Evolutionary conservation across 106 monocot genomes (phyloP).

Genomic region (Dendrobium catenatum): DNA sequence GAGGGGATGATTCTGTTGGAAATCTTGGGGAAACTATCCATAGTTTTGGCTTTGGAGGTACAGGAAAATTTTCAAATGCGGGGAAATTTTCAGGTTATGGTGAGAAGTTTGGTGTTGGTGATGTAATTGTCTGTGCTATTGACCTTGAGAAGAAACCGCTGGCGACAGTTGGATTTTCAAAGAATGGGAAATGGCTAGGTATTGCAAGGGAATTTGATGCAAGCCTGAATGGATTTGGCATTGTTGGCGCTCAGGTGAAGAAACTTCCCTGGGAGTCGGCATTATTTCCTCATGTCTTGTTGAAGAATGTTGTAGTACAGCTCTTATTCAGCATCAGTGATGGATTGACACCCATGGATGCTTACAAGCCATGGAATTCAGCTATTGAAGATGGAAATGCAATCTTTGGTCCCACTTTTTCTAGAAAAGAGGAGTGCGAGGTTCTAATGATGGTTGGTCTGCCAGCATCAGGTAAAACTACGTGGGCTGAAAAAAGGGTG

Average conservation of each 20-base stretch:
- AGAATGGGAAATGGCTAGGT: conserved; percentile 59
- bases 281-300: conserved; percentile 60
- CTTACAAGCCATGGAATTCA: conserved; percentile 58
- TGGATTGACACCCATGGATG: conserved; percentile 42
- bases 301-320: conserved; percentile 72
- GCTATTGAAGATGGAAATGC: conserved; percentile 49
- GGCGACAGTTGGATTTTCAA: conserved; percentile 52
- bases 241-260: conserved; percentile 15
- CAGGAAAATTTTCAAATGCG: conserved; percentile 53
- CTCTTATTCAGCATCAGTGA: conserved; percentile 49
- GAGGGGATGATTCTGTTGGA: conserved; percentile 50
- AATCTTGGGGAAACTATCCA: conserved; percentile 50
- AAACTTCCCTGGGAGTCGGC: conserved; percentile 39
- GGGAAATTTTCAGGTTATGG: conserved; percentile 53
- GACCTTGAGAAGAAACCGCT: conserved; percentile 43
- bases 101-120: conserved; percentile 48
- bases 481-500: conserved; percentile 74
- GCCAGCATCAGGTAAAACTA: conserved; percentile 67
- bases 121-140: conserved; percentile 54
- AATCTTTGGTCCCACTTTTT: conserved; percentile 40
- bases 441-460: conserved; percentile 77
- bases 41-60: conserved; percentile 71
- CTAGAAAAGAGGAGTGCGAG: conserved; percentile 30
- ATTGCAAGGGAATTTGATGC: conserved; percentile 47
- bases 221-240: conserved; percentile 29